Evolutionary conservation across 495 filamentous ascomycete genomes (phyloP).

Genomic region (Daldinia decipiens): DNA sequence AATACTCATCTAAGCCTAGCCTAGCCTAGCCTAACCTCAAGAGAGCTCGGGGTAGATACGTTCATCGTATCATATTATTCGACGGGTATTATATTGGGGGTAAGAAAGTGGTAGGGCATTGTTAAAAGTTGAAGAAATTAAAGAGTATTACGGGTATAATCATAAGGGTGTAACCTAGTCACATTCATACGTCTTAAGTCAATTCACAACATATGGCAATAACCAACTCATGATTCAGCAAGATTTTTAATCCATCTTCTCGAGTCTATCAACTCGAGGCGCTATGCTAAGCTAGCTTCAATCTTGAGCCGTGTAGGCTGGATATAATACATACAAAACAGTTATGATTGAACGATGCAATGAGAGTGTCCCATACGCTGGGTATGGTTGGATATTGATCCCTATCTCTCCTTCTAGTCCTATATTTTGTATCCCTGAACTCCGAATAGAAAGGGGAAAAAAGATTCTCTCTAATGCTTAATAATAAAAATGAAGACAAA

Average conservation of each 20-base stretch:
- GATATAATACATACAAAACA: slow-evolving; percentile 11
- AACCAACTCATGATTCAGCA: neutral
- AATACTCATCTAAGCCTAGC: no score
- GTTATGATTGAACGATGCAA: slow-evolving; percentile 6
- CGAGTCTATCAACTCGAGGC: neutral
- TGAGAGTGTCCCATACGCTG: slow-evolving; percentile 3
- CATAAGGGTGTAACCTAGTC: neutral
- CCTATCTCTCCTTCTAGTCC: slow-evolving; percentile 2
- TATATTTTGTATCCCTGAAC: neutral
- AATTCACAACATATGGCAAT: neutral
- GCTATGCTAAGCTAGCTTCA: slow-evolving; percentile 5
- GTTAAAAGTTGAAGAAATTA: neutral
- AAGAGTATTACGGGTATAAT: neutral
- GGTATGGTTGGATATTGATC: neutral
- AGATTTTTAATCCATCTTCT: slow-evolving; percentile 4
- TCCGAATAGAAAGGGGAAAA: neutral
- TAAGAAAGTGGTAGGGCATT: neutral
- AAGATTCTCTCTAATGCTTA: neutral
- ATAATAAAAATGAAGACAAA: slow-evolving; percentile 10
- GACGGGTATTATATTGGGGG: neutral
- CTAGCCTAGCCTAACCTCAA: no score
- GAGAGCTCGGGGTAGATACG: neutral
- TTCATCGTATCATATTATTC: neutral
- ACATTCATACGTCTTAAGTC: neutral
- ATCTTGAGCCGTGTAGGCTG: neutral